Evolutionary conservation across 352 stramenopile genomes (phyloP), one percentile per base, ranked within the genome.

Genomic region (Phytophthora ramorum): DNA sequence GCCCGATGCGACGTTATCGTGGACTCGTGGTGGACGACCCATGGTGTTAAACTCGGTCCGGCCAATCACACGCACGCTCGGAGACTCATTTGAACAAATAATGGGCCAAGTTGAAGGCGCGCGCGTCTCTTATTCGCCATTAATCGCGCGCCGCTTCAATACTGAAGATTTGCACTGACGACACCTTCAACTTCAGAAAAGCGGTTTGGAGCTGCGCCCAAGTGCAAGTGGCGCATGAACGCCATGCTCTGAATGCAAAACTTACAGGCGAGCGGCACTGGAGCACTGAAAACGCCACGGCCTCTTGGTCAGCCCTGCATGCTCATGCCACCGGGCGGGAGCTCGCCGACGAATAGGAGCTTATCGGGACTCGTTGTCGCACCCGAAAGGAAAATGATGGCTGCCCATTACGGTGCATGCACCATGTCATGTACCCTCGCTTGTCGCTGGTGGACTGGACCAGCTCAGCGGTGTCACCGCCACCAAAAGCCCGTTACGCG

Each of bases 111-210:
- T 47, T 47, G 41, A 47, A 47, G 40, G 22, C 35, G 13, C 14
- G 14, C 13, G 7, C 37, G 14, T 13, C 20, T 12, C 48, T 34
- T 41, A 60, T 66, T 53, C 43, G 50, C 20, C 20, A 60, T 24
- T 14, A 38, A 52, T n/a, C n/a, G n/a, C n/a, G n/a, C n/a, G n/a
- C n/a, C 57, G 37, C 45, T 58, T 69, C 54, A 58, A 69, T 6
- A 63, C 63, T 66, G 63, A 71, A 71, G 58, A 61, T 71, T 71
- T 66, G 63, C 30, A 58, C 53, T 58, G 53, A 64, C 52, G 45
- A 69, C 62, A 59, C 47, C 62, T 65, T 65, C 48, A 66, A 62
- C 56, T 60, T 61, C 48, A 64, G 53, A 53, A 58, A 59, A 32
- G n/a, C n/a, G 57, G 26, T 14, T 51, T 51, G 37, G 16, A 19